phyloP scores from a whole-genome alignment of 805 yeast species.

The Tetrapisispora taiwanensis region DNA sequence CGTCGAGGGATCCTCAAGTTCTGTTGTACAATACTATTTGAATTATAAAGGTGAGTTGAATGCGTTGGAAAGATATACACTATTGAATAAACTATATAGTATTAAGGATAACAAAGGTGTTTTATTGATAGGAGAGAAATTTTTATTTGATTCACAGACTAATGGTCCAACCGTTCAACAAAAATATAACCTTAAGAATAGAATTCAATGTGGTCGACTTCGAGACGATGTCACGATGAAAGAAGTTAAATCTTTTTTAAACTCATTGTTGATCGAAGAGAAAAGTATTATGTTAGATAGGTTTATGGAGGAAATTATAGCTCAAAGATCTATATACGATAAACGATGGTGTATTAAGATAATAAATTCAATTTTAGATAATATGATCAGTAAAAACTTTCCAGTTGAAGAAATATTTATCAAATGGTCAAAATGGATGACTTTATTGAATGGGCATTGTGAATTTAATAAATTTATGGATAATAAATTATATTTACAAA shows the following conservation, averaged over 20 bases:
- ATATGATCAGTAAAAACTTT: slow-evolving; percentile 3
- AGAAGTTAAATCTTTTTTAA: slow-evolving; percentile 15
- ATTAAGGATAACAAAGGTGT: neutral
- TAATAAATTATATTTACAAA: slow-evolving; percentile 11
- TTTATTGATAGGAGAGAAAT: neutral
- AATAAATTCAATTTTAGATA: slow-evolving; percentile 11
- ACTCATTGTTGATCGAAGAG: slow-evolving; percentile 10
- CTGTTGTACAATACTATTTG: neutral
- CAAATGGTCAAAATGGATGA: slow-evolving; percentile 21
- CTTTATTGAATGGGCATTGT: slow-evolving; percentile 20
- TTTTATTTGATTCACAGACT: neutral
- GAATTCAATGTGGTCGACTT: neutral
- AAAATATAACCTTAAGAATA: neutral
- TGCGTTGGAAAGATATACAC: neutral
- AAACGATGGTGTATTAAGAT: slow-evolving; percentile 11
- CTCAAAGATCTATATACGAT: slow-evolving; percentile 16
- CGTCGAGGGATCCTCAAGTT: neutral
- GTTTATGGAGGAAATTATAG: slow-evolving; percentile 11
- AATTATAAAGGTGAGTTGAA: neutral
- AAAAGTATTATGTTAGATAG: slow-evolving; percentile 8
- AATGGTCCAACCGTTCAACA: neutral
- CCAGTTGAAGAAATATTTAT: slow-evolving; percentile 7
- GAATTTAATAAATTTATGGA: slow-evolving; percentile 16
- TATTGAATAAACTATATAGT: neutral
- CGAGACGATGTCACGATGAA: slow-evolving; percentile 1